Conservation (phyloP, 768 basidiomycete genomes). For the Boletus rubropictus region DNA sequence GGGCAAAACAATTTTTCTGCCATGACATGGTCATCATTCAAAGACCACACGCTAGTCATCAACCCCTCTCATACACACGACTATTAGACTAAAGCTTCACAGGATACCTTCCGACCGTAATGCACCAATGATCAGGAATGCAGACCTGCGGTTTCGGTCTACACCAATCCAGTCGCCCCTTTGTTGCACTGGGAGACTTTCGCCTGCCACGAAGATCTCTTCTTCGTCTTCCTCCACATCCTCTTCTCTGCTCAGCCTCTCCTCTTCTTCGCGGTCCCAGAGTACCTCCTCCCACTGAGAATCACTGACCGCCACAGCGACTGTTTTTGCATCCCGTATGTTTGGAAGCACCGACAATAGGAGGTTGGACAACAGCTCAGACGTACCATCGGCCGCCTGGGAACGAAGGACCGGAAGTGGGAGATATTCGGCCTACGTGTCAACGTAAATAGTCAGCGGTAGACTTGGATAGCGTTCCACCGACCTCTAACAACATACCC, state of each 20-base stretch:
- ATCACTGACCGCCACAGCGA: conserved; percentile 73
- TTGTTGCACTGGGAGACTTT: conserved; percentile 42
- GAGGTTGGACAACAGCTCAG: conserved; percentile 69
- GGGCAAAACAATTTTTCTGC: conserved; percentile 11
- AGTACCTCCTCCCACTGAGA: conserved; percentile 78
- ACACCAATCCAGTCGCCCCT: conserved; percentile 73
- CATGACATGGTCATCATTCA: conserved; percentile 28
- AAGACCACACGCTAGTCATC: neutral
- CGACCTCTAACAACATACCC: conserved; percentile 82
- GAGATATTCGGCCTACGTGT: conserved; percentile 71
- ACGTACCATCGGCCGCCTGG: conserved; percentile 58
- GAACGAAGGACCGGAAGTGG: conserved; percentile 67
- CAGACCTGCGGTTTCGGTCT: conserved; percentile 73
- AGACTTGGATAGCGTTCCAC: conserved; percentile 5
- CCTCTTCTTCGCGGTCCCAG: conserved; percentile 67
- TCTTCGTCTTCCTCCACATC: conserved; percentile 31
- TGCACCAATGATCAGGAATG: conserved; percentile 74
- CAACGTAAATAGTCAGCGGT: neutral
- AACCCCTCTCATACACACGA: conserved; percentile 12
- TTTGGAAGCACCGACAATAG: conserved; percentile 71
- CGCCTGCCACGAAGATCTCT: conserved; percentile 58
- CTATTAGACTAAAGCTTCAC: neutral
- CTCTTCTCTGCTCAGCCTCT: conserved; percentile 26
- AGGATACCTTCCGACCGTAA: conserved; percentile 68
- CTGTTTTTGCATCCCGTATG: conserved; percentile 64